A percentile compares a stretch with the other conserved stretches of the same genome.
phyloP scores from a whole-genome alignment of 1,139 yeast genomes.

The Candida albicans region DNA sequence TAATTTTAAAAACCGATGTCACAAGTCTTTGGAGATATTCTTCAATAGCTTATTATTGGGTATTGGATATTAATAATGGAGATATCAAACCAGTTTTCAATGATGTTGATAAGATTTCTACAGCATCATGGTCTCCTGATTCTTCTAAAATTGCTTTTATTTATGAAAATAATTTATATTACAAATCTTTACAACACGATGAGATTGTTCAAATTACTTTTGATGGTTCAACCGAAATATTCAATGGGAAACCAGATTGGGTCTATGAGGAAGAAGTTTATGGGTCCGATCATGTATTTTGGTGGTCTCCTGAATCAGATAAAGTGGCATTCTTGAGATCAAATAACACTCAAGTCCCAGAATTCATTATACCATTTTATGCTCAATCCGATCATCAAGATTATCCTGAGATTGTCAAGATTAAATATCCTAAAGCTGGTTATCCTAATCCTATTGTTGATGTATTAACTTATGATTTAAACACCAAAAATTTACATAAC shows the following conservation, averaged over 20 bases:
- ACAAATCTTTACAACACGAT: conserved; percentile 22
- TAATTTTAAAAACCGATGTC: conserved; percentile 55
- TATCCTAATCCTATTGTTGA: conserved; percentile 45
- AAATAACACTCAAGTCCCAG: conserved; percentile 55
- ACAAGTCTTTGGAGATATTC: conserved; percentile 77
- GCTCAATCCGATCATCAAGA: conserved; percentile 43
- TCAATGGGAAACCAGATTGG: conserved; percentile 95
- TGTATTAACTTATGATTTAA: conserved; percentile 35
- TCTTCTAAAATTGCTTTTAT: conserved; percentile 70
- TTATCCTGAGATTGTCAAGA: conserved; percentile 39
- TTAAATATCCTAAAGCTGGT: conserved; percentile 51
- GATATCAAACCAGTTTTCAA: conserved; percentile 28
- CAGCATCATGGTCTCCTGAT: conserved; percentile 75
- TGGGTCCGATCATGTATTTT: conserved; percentile 48
- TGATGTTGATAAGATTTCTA: conserved; percentile 34
- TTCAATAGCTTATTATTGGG: conserved; percentile 63
- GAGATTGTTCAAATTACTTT: conserved; percentile 50
- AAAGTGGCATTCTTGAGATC: conserved; percentile 48
- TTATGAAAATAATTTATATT: conserved; percentile 58
- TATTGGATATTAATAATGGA: conserved; percentile 29
- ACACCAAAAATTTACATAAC: conserved; percentile 14
- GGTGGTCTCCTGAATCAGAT: conserved; percentile 61
- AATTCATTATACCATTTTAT: conserved; percentile 52
- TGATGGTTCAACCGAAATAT: conserved; percentile 66
- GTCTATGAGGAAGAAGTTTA: conserved; percentile 90